Evolutionary conservation across 257 asterid genomes (phyloP).

Genomic region (Solanum microdontum): DNA sequence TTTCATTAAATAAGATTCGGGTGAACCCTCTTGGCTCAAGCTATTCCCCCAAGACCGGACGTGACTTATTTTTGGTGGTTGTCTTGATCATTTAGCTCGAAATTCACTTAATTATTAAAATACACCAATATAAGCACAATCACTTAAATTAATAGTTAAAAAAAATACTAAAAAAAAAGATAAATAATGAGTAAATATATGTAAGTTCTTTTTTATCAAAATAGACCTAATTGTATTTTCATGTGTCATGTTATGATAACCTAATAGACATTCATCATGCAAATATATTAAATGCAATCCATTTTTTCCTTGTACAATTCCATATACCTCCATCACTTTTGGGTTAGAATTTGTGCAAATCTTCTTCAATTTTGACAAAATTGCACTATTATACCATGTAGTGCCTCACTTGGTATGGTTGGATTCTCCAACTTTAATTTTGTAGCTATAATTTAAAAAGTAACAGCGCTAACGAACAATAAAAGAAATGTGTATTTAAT

Average conservation of each 20-base stretch:
- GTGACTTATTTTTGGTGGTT: neutral
- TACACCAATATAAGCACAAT: neutral
- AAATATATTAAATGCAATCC: neutral
- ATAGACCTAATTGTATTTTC: neutral
- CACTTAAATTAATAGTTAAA: neutral
- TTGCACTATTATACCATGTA: neutral
- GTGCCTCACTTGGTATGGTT: neutral
- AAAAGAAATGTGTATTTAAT: neutral
- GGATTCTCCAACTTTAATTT: neutral
- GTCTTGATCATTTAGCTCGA: neutral
- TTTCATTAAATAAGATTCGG: neutral
- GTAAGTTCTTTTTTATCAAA: neutral
- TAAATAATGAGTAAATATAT: too few relatives aligned
- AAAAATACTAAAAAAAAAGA: too few relatives aligned
- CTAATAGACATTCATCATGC: neutral
- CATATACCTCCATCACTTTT: neutral
- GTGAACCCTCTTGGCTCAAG: neutral
- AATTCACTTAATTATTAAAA: neutral
- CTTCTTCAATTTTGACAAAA: neutral
- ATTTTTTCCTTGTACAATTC: neutral
- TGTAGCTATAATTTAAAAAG: neutral
- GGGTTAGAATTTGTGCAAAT: neutral
- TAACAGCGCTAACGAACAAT: fast-evolving
- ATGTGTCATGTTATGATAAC: neutral
- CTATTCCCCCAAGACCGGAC: too few relatives aligned